Conservation (phyloP, 148 eudicot species). For the Camellia lanceoleosa region DNA sequence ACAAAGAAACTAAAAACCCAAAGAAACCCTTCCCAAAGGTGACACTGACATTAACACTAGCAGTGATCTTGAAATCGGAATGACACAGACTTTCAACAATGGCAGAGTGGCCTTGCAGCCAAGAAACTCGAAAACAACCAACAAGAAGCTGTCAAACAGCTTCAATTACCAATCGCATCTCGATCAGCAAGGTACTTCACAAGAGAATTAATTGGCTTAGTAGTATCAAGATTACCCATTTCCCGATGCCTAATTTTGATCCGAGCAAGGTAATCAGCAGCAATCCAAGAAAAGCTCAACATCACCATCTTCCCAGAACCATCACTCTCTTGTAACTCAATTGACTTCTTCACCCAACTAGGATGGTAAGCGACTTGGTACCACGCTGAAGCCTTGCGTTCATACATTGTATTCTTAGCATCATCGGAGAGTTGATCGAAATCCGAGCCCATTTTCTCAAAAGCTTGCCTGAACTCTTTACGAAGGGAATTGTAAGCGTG, state of each 20-base stretch:
- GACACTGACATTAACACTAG: no score
- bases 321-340: constrained; percentile 46
- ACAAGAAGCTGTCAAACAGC: neutral
- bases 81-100: neutral
- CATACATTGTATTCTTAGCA: constrained; percentile 55
- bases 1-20: no score
- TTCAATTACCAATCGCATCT: constrained; percentile 22
- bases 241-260: constrained; percentile 47
- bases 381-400: constrained; percentile 89
- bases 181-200: constrained; percentile 58
- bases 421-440: constrained; percentile 36
- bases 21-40: no score
- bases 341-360: constrained; percentile 40
- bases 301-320: constrained; percentile 31
- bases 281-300: constrained; percentile 85
- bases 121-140: neutral
- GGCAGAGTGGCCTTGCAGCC: constrained; percentile 79
- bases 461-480: constrained; percentile 68
- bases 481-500: constrained; percentile 68
- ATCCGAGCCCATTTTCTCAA: constrained; percentile 46
- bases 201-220: constrained; percentile 65
- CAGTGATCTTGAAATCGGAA: no score
- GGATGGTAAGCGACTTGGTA: constrained; percentile 73
- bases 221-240: constrained; percentile 18
- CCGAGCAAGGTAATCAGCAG: constrained; percentile 76